A percentile compares a stretch with the other conserved stretches of the same genome.
Conservation (phyloP, 352 stramenopile genomes). For the Phytopythium helicoides region DNA sequence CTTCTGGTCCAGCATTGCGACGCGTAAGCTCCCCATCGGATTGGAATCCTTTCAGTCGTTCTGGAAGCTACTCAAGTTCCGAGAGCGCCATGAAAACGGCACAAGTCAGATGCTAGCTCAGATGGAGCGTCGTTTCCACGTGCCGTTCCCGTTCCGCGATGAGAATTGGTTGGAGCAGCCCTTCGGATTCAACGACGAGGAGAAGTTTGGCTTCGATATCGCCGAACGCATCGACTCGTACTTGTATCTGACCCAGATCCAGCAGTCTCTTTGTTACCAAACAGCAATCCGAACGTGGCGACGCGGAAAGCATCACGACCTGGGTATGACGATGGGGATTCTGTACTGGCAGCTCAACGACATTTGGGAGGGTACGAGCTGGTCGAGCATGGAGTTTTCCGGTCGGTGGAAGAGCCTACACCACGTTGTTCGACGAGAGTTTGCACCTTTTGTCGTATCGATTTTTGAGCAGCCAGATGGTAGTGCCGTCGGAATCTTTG, state of each 20-base stretch:
- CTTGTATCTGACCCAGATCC: conserved; percentile 74
- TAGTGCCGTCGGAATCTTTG: conserved; percentile 29
- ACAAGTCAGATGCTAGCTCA: conserved; percentile 72
- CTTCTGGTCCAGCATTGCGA: conserved; percentile 49
- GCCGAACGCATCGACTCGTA: conserved; percentile 53
- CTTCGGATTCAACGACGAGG: conserved; percentile 12
- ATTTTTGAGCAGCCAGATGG: conserved; percentile 22
- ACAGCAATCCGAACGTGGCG: conserved; percentile 73
- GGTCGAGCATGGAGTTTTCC: conserved; percentile 82
- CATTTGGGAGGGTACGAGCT: conserved; percentile 85
- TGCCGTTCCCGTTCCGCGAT: conserved; percentile 62
- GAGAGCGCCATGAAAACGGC: conserved; percentile 79
- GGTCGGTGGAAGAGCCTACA: conserved; percentile 83
- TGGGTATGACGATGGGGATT: conserved; percentile 72
- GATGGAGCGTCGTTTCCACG: conserved; percentile 61
- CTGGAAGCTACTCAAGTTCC: conserved; percentile 73
- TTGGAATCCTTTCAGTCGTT: conserved; percentile 72
- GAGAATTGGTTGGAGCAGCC: conserved; percentile 46
- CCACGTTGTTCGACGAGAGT: conserved; percentile 65
- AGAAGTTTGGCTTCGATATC: conserved; percentile 36
- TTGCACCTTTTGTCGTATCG: conserved; percentile 66
- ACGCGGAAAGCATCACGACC: conserved; percentile 42
- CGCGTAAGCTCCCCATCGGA: conserved; percentile 50
- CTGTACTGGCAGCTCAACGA: conserved; percentile 90
- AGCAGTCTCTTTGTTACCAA: conserved; percentile 79